Base-by-base conservation (phyloP, 129 eudicot species). In the Flaveria trinervia region DNA sequence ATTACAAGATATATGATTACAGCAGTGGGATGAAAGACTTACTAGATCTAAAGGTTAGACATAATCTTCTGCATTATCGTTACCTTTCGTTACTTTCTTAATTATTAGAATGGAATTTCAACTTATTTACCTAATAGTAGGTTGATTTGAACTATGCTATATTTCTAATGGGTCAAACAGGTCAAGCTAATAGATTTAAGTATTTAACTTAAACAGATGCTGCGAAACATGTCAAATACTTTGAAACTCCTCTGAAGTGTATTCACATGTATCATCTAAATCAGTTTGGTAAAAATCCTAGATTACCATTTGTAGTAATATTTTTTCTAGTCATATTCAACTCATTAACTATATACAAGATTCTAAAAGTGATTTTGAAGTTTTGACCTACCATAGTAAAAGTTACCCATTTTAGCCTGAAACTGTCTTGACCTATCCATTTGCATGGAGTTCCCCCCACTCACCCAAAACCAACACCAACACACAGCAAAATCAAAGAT, bases 11-110 rank as follows among this genome's bases (percentile, higher is more conserved):
- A 26, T 92, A 81, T 74, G 99, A 95, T 75, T 95, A 89, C 80
- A 77, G 81, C 57, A 82, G 81, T 79, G 97, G 88, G 73, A 78
- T 95, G 85, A 64, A 48, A 79, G 99, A 95, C 77, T 66, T 95
- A 80, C 75, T 49, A 65, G 88, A 86, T 14, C 72, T 76, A 70
- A 89, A 95, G 96, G 99, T 95, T 72, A 87, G 79, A 73, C 33
- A 82, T 18, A 55, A 6, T 52, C 76, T 26, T 36, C 50, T 79
- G 54, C 66, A 2, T 16, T 46, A 55, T 78, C 0, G 36, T 13
- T 45, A 8, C 50, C 13, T 49, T 20, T 1, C 71, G 22, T 71
- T 46, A 43, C 44, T 55, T 46, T 22, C 61, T 68, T 66, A n/a
- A n/a, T 65, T 30, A 17, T 36, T 6, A 7, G 14, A 65, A 30